A percentile compares a stretch with the other conserved stretches of the same genome.
Conservation (phyloP, 495 filamentous ascomycete species). For the Aspergillus diversus region DNA sequence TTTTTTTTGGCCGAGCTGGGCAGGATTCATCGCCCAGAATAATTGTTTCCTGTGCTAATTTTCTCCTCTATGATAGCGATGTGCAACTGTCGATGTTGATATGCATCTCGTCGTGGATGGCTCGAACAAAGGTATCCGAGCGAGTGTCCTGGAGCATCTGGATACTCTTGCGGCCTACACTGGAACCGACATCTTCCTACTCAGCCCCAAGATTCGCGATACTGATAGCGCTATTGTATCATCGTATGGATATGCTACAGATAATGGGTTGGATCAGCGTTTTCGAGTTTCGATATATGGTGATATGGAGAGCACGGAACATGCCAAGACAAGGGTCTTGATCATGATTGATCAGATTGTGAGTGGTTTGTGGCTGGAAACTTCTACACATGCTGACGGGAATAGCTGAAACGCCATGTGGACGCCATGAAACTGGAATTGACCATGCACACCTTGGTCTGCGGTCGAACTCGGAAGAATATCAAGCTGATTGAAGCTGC, state of each 20-base stretch:
- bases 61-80: slow-evolving; percentile 61
- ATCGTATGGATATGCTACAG: slow-evolving; percentile 68
- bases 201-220: slow-evolving; percentile 73
- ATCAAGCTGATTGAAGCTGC: slow-evolving; percentile 95
- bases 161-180: slow-evolving; percentile 82
- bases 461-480: slow-evolving; percentile 90
- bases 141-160: slow-evolving; percentile 78
- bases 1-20: too few species aligned
- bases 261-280: slow-evolving; percentile 72
- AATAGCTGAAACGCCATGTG: slow-evolving; percentile 81
- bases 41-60: not conserved
- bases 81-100: slow-evolving; percentile 89
- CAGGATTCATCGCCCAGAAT: not conserved
- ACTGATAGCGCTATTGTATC: slow-evolving; percentile 55
- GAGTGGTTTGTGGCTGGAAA: slow-evolving; percentile 38
- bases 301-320: slow-evolving; percentile 91
- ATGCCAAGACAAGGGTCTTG: slow-evolving; percentile 92
- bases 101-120: slow-evolving; percentile 81
- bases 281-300: slow-evolving; percentile 93
- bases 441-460: slow-evolving; percentile 85
- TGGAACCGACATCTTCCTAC: slow-evolving; percentile 93
- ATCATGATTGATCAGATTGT: slow-evolving; percentile 98
- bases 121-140: slow-evolving; percentile 63
- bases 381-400: slow-evolving; percentile 33
- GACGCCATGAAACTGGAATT: slow-evolving; percentile 82